Evolutionary conservation across 129 eudicot genomes (phyloP).

Genomic region (Centaurea solstitialis): DNA sequence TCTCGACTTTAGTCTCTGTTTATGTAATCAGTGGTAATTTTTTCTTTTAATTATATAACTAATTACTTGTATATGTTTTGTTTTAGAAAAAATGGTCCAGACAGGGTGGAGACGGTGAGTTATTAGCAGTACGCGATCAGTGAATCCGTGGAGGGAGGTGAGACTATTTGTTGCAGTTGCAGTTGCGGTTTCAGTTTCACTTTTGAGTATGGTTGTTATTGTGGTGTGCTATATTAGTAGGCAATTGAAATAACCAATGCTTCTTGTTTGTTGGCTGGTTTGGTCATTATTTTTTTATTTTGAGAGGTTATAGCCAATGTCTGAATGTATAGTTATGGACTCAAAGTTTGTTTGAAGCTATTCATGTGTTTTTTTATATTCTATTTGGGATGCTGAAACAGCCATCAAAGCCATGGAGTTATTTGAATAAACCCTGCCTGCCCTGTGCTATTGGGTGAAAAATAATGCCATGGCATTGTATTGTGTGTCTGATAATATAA

Average conservation of each 20-base stretch:
- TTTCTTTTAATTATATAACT: not conserved
- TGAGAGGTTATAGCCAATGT: slow-evolving; percentile 33
- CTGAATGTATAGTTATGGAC: slow-evolving; percentile 37
- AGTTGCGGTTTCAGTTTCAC: slow-evolving; percentile 21
- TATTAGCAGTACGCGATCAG: not conserved
- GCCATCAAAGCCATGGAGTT: not conserved
- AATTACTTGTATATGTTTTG: not conserved
- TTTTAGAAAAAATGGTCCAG: slow-evolving; percentile 68
- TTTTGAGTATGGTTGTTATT: slow-evolving; percentile 26
- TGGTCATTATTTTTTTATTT: slow-evolving; percentile 23
- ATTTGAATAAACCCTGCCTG: not conserved
- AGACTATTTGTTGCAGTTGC: slow-evolving; percentile 20
- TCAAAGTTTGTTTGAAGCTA: slow-evolving; percentile 26
- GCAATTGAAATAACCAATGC: slow-evolving; percentile 43
- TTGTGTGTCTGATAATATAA: not conserved
- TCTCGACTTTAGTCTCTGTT: not conserved
- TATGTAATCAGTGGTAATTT: not conserved
- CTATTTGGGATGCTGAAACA: slow-evolving; percentile 16
- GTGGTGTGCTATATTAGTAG: slow-evolving; percentile 34
- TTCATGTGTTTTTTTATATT: slow-evolving; percentile 18
- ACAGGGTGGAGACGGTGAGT: slow-evolving; percentile 83
- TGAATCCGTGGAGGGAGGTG: slow-evolving; percentile 23
- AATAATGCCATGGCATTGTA: not conserved
- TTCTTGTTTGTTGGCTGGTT: slow-evolving; percentile 38
- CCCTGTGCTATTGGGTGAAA: not conserved